These are phyloP conservation scores for Carex arenaria DNA, from an alignment of 202 grass and related monocot species.

Conservation along the genomic window DNA sequence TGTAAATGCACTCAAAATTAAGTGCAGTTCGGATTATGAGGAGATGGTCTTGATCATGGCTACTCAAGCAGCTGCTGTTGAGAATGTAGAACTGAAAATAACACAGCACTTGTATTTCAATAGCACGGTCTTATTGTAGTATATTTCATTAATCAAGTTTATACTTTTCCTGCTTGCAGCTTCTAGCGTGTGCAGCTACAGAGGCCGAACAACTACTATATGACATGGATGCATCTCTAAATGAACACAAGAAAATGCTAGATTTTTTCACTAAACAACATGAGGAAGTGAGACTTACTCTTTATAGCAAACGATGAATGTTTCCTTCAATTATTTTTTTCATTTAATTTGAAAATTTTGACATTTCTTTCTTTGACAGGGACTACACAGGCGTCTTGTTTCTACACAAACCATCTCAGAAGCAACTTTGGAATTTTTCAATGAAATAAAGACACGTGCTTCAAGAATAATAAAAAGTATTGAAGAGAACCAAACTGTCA, in stretches of 20 bases:
- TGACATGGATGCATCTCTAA: constrained; percentile 49
- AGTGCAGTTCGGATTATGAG: constrained; percentile 38
- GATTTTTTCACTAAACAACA: constrained; percentile 54
- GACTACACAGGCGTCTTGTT: constrained; percentile 52
- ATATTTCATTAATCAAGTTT: constrained; percentile 4
- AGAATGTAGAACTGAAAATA: constrained; percentile 48
- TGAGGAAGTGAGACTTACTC: constrained; percentile 34
- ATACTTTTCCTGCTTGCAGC: constrained; percentile 41
- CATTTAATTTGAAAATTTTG: constrained; percentile 11
- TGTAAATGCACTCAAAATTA: constrained; percentile 32
- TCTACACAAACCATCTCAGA: constrained; percentile 66
- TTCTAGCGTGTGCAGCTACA: constrained; percentile 55
- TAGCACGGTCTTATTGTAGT: not conserved
- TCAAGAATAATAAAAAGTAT: constrained; percentile 37
- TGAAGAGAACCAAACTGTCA: constrained; percentile 51
- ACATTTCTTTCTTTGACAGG: constrained; percentile 29
- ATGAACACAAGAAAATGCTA: constrained; percentile 59
- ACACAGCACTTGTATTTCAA: not conserved
- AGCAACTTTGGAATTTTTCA: constrained; percentile 53
- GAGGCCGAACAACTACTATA: constrained; percentile 55
- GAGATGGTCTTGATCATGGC: constrained; percentile 45
- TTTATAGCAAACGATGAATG: constrained; percentile 13
- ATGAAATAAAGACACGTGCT: constrained; percentile 34
- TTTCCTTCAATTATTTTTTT: constrained; percentile 20
- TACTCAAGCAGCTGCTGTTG: constrained; percentile 43